These are phyloP conservation scores for Nicotiana tabacum DNA, from an alignment of 257 asterid genomes.

Conservation along the genomic window DNA sequence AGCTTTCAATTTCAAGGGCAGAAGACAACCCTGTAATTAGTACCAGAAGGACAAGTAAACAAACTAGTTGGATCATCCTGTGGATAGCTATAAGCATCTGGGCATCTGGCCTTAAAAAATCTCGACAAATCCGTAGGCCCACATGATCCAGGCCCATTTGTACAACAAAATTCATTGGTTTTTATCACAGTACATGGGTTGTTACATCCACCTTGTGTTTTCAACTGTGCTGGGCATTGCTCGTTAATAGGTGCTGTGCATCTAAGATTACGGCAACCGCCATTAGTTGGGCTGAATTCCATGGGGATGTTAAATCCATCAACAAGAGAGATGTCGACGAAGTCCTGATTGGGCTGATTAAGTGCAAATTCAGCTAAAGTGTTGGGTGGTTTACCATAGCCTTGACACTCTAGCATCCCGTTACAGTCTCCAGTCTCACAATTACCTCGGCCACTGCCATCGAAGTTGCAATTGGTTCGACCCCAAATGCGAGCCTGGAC, in stretches of 20 bases:
- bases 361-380: slow-evolving; percentile 28
- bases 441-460: slow-evolving; percentile 16
- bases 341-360: slow-evolving; percentile 26
- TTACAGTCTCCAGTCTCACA: slow-evolving; percentile 29
- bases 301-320: slow-evolving; percentile 29
- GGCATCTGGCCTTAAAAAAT: slow-evolving; percentile 30
- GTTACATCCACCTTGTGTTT: slow-evolving; percentile 36
- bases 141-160: slow-evolving; percentile 41
- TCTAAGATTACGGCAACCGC: slow-evolving; percentile 8
- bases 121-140: slow-evolving; percentile 22
- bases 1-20: slow-evolving; percentile 39
- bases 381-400: slow-evolving; percentile 18
- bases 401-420: slow-evolving; percentile 10
- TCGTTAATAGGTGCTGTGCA: slow-evolving; percentile 33
- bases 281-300: slow-evolving; percentile 17
- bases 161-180: slow-evolving; percentile 34
- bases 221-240: slow-evolving; percentile 32
- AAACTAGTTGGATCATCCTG: slow-evolving; percentile 43
- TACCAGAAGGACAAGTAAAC: slow-evolving; percentile 43
- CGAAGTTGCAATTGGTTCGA: slow-evolving; percentile 22
- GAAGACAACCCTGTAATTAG: slow-evolving; percentile 46
- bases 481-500: slow-evolving; percentile 23
- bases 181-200: slow-evolving; percentile 33
- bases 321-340: slow-evolving; percentile 18
- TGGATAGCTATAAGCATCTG: slow-evolving; percentile 54